Conservation (phyloP, 2,329 filamentous ascomycete genomes). For the Cytospora schulzeri region DNA sequence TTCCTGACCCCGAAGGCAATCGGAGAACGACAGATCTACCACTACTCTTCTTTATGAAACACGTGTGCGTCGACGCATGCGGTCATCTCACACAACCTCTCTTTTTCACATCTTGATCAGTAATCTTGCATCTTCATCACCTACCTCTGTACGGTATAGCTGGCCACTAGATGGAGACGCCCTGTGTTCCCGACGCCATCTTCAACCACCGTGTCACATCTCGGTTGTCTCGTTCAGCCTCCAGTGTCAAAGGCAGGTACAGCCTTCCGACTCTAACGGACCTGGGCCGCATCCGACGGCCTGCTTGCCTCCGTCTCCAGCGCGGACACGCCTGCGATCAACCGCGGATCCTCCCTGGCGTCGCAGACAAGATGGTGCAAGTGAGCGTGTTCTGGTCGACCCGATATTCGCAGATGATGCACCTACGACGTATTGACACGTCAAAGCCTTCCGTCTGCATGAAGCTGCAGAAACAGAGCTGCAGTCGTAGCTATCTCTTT, state of each 20-base stretch:
- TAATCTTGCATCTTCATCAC: constrained; percentile 13
- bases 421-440: background rate
- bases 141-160: background rate
- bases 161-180: background rate
- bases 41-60: background rate
- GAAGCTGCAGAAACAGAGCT: constrained; percentile 1
- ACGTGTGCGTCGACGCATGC: constrained; percentile 14
- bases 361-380: constrained; percentile 2
- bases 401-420: background rate
- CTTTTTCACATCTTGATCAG: constrained; percentile 11
- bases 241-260: background rate
- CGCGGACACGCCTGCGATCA: background rate
- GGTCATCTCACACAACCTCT: background rate
- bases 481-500: background rate
- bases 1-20: constrained; percentile 10
- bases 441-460: background rate
- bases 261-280: background rate
- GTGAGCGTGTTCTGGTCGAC: background rate
- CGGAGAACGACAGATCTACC: background rate
- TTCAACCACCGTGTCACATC: background rate
- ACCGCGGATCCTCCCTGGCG: background rate
- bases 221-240: background rate
- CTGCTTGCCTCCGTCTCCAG: background rate
- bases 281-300: background rate
- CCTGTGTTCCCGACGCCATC: background rate